A percentile compares a stretch with the other conserved stretches of the same genome.
phyloP scores from a whole-genome alignment of 164 flowering plant species.

The Sextonia rubra region DNA sequence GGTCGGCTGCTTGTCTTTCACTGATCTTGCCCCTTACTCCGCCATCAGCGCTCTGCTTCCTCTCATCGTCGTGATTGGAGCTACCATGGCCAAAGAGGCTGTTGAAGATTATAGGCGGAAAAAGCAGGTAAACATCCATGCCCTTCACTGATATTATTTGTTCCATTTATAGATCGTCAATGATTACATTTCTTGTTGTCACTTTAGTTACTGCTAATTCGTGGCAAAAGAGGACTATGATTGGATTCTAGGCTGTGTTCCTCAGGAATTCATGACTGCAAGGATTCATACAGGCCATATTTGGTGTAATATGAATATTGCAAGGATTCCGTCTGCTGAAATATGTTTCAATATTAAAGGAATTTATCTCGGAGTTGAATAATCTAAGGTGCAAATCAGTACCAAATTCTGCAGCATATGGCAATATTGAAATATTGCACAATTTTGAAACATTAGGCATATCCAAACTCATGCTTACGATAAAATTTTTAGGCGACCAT shows the following conservation, averaged over 20 bases:
- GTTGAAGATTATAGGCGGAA: constrained; percentile 76
- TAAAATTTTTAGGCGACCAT: not conserved
- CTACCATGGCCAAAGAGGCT: constrained; percentile 69
- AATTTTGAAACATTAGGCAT: not conserved
- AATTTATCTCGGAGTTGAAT: not conserved
- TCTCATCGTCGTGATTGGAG: constrained; percentile 60
- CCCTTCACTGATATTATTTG: not conserved
- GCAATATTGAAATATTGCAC: not conserved
- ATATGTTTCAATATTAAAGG: not conserved
- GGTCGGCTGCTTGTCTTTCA: constrained; percentile 54
- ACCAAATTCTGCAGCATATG: not conserved
- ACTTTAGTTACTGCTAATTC: too few species aligned
- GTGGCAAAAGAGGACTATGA: too few species aligned
- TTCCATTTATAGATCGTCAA: not conserved
- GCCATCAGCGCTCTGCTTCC: constrained; percentile 59
- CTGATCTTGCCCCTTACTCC: constrained; percentile 61
- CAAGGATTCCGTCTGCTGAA: not conserved
- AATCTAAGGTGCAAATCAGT: not conserved
- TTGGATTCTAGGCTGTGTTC: too few species aligned
- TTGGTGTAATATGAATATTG: not conserved
- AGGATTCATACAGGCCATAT: not conserved
- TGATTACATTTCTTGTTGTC: too few species aligned
- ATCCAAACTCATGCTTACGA: not conserved
- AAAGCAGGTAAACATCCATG: constrained; percentile 45
- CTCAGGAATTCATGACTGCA: not conserved